Conservation (phyloP, 169 alveolate species). For the Plasmodium billcollinsi region DNA sequence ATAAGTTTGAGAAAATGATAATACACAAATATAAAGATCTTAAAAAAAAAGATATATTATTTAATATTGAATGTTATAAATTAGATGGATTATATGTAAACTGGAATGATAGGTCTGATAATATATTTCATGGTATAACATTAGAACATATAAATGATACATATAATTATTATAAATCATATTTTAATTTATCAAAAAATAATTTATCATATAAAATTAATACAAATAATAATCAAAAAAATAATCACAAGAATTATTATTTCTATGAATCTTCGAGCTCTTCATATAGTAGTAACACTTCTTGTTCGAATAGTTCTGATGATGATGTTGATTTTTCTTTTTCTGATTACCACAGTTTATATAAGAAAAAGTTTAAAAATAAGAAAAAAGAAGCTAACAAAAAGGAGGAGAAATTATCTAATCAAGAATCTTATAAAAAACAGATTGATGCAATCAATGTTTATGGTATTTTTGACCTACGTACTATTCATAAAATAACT, state of each 20-base stretch:
- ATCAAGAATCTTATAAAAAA: background rate
- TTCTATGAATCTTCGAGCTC: background rate
- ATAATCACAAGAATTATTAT: no score
- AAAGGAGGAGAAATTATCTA: background rate
- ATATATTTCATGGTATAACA: conserved; percentile 33
- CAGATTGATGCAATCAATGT: conserved; percentile 71
- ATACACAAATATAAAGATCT: conserved; percentile 67
- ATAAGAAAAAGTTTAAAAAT: conserved; percentile 69
- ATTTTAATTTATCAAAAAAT: conserved; percentile 47
- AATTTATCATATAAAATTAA: background rate
- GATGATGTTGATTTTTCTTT: conserved; percentile 80
- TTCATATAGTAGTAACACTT: conserved; percentile 12
- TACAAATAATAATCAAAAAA: background rate
- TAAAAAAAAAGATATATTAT: conserved; percentile 59
- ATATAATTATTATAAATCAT: conserved; percentile 38
- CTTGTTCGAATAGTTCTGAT: conserved; percentile 4
- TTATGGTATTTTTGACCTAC: conserved; percentile 78
- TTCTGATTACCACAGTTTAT: conserved; percentile 82
- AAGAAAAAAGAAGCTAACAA: conserved; percentile 28
- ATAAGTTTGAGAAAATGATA: conserved; percentile 20
- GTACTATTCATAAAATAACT: conserved; percentile 77
- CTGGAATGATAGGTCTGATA: conserved; percentile 24
- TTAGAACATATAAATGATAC: conserved; percentile 56
- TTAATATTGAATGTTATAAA: conserved; percentile 63
- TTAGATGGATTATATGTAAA: conserved; percentile 17